Conservation (phyloP, 352 stramenopile species). For the Pythium chondricola region DNA sequence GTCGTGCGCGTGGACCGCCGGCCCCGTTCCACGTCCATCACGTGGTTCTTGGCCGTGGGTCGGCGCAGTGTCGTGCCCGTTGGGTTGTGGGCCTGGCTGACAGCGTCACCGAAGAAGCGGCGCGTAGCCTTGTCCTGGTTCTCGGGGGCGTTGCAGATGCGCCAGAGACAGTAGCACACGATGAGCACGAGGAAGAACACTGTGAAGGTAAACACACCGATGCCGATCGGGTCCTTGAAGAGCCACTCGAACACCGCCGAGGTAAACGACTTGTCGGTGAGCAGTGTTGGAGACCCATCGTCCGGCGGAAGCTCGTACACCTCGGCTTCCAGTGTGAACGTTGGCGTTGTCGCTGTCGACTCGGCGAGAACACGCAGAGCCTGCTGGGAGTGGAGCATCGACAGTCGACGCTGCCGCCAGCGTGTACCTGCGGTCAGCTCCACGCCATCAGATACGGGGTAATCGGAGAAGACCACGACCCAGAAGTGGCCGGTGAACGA, state of each 20-base stretch:
- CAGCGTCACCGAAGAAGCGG: slow-evolving; percentile 1
- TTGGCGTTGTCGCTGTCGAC: not conserved
- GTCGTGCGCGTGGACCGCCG: slow-evolving; percentile 1
- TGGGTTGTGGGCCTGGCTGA: not conserved
- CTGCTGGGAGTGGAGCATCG: slow-evolving; percentile 3
- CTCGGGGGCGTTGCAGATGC: slow-evolving; percentile 46
- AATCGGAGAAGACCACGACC: slow-evolving; percentile 68
- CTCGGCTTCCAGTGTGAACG: slow-evolving; percentile 38
- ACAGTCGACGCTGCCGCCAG: slow-evolving; percentile 2
- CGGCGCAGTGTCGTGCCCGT: not conserved
- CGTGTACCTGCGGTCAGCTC: not conserved
- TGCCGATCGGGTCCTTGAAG: slow-evolving; percentile 31
- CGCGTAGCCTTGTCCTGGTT: slow-evolving; percentile 40
- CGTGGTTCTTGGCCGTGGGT: not conserved
- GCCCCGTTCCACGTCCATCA: slow-evolving; percentile 6
- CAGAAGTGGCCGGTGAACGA: slow-evolving; percentile 65
- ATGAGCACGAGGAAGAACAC: slow-evolving; percentile 33
- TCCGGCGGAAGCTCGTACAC: slow-evolving; percentile 26
- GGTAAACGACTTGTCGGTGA: slow-evolving; percentile 50
- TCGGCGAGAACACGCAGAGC: slow-evolving; percentile 4
- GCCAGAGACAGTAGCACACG: slow-evolving; percentile 47
- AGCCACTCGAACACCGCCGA: slow-evolving; percentile 43
- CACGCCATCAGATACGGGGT: slow-evolving; percentile 20
- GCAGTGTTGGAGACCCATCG: slow-evolving; percentile 10
- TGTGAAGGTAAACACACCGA: slow-evolving; percentile 41